Base-by-base conservation (phyloP, 768 basidiomycete genomes). In the Leccinum disarticulatum region DNA sequence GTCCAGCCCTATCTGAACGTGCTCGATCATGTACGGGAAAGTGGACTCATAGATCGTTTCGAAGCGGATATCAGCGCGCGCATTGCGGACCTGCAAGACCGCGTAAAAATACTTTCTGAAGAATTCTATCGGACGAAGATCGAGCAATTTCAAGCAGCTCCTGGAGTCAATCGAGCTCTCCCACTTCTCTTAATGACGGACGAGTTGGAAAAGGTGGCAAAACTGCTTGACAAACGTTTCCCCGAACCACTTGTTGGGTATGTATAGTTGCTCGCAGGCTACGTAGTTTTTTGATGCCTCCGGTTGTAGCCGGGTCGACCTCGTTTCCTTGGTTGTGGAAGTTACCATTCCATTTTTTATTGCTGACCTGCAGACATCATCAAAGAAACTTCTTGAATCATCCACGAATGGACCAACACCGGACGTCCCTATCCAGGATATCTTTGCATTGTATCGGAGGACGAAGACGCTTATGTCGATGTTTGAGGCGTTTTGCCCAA, bases 341-440 rank as follows among this genome's bases (percentile, higher is more conserved):
- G 79, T 84, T 14, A 78, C 80, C 19, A 76, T 91, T 6, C 91
- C 93, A 7, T 77, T 83, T 57, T 83, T 87, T 65, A 68, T 93
- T 8, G 73, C 75, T 27, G 92, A 93, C 35, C 66, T 95, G 27
- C 83, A 88, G 62, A 79, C 76, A 46, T 86, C 87, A 10, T 86
- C 87, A 67, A 88, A 88, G 72, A 83, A 85, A 30, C 74, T 94
- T 6, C 85, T 90, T 60, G 90, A 93, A 68, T 87, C 89, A 11
- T 92, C 90, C 8, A 87, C 86, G 85, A 93, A 90, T 67, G 90
- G 89, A 3, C 90, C 92, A 1, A 91, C 89, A 8, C 92, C 93
- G 6, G 90, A 91, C 62, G 84, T 94, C 3, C 91, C 89, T 1
- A 93, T 95, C 52, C 89, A 93, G 64, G 94, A 98, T 70, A 86